Evolutionary conservation across 164 flowering plant genomes (phyloP).

Genomic region (Annona cherimola): DNA sequence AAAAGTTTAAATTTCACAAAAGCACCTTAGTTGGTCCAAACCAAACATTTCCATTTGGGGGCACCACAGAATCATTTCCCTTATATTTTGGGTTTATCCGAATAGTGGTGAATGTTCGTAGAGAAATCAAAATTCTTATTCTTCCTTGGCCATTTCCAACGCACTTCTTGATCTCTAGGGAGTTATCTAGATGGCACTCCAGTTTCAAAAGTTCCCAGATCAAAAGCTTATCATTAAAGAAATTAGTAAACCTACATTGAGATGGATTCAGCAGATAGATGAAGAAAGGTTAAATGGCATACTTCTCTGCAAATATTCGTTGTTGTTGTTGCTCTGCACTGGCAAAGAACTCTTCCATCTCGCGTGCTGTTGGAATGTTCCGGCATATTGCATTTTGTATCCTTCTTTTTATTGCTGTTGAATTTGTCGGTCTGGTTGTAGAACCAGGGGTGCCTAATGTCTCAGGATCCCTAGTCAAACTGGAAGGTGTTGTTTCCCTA

Average conservation of each 20-base stretch:
- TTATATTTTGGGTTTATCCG: no score
- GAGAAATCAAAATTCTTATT: no score
- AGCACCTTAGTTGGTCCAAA: not conserved
- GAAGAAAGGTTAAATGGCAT: slow-evolving; percentile 4
- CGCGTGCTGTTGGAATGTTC: slow-evolving; percentile 50
- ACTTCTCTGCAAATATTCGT: slow-evolving; percentile 61
- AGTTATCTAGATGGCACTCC: not conserved
- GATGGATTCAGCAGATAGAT: not conserved
- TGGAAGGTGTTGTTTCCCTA: slow-evolving; percentile 82
- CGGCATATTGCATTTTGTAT: slow-evolving; percentile 24
- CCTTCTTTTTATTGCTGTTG: slow-evolving; percentile 24
- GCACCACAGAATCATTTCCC: no score
- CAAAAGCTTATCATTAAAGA: not conserved
- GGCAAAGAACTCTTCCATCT: slow-evolving; percentile 84
- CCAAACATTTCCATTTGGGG: no score
- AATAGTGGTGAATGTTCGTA: no score
- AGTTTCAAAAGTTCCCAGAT: not conserved
- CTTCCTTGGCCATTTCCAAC: not conserved
- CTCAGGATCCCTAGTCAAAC: slow-evolving; percentile 48
- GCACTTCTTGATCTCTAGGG: not conserved
- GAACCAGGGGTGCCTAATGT: slow-evolving; percentile 61
- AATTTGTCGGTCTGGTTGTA: slow-evolving; percentile 39
- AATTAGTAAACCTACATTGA: not conserved
- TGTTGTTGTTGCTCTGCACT: slow-evolving; percentile 61
- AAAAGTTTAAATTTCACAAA: no score